Percentiles rank a stretch among this genome's conserved stretches.
phyloP scores from a whole-genome alignment of 148 eudicot species.

The Persicaria tinctoria region DNA sequence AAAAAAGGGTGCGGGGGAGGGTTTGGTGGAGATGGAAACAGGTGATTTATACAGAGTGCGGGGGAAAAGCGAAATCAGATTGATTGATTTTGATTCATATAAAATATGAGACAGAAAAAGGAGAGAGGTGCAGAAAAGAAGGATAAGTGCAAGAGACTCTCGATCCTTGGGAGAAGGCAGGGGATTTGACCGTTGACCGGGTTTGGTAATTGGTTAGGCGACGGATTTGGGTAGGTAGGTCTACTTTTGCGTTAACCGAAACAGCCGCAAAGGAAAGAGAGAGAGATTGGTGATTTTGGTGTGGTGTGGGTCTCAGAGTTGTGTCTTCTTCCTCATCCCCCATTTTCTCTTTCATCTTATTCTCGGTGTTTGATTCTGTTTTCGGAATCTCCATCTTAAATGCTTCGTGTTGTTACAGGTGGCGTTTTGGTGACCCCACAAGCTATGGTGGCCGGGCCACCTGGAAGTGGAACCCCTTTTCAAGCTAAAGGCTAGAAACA shows the following conservation, averaged over 20 bases:
- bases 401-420: background rate
- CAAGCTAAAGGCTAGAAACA: too few relatives aligned
- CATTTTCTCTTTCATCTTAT: background rate
- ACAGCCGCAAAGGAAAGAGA: background rate
- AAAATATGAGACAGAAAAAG: background rate
- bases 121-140: background rate
- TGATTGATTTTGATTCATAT: background rate
- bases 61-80: background rate
- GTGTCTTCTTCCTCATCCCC: background rate
- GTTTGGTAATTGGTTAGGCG: slow-evolving; percentile 3
- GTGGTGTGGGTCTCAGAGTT: background rate
- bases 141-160: background rate
- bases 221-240: slow-evolving; percentile 4
- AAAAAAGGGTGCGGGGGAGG: slow-evolving; percentile 1
- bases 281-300: background rate
- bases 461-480: background rate
- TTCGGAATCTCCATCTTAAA: background rate
- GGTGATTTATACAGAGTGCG: background rate
- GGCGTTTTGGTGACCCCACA: background rate
- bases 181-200: slow-evolving; percentile 4
- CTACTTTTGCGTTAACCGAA: slow-evolving; percentile 1
- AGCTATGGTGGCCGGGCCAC: background rate
- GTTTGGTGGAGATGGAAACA: background rate
- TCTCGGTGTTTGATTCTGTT: background rate
- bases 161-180: background rate